These are phyloP conservation scores for Penicillium sp. DNA, from an alignment of 2,329 filamentous ascomycete species.

Conservation along the genomic window DNA sequence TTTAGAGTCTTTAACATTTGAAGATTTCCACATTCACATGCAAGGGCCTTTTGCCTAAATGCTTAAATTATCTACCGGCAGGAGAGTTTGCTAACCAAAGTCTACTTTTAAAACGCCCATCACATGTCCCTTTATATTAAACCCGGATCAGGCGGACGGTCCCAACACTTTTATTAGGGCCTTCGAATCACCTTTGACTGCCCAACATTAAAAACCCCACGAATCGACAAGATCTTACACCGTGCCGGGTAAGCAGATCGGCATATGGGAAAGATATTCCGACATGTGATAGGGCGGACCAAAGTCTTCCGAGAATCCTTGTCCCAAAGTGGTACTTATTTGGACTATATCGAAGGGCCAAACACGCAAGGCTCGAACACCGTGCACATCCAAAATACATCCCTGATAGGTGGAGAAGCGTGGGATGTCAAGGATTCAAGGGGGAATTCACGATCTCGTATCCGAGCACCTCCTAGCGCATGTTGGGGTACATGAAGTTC, in stretches of 20 bases:
- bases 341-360: too few relatives aligned
- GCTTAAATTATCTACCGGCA: not conserved
- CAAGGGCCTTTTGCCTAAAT: not conserved
- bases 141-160: not conserved
- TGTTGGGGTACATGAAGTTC: conserved; percentile 1
- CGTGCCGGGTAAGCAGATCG: not conserved
- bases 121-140: not conserved
- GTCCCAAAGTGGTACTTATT: too few relatives aligned
- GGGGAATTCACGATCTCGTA: not conserved
- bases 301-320: conserved; percentile 1
- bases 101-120: not conserved
- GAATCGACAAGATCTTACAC: not conserved
- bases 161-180: not conserved
- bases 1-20: not conserved
- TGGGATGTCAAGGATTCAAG: not conserved
- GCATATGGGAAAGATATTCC: not conserved
- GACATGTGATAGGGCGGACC: conserved; percentile 8
- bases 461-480: conserved; percentile 1
- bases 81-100: not conserved
- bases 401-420: not conserved
- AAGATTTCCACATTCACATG: not conserved
- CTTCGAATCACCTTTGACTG: not conserved
- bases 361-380: too few relatives aligned
- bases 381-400: too few relatives aligned
- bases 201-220: not conserved